A percentile compares a stretch with the other conserved stretches of the same genome.
Evolutionary conservation across 257 asterid genomes (phyloP).

Genomic region (Solanum clarkiae): DNA sequence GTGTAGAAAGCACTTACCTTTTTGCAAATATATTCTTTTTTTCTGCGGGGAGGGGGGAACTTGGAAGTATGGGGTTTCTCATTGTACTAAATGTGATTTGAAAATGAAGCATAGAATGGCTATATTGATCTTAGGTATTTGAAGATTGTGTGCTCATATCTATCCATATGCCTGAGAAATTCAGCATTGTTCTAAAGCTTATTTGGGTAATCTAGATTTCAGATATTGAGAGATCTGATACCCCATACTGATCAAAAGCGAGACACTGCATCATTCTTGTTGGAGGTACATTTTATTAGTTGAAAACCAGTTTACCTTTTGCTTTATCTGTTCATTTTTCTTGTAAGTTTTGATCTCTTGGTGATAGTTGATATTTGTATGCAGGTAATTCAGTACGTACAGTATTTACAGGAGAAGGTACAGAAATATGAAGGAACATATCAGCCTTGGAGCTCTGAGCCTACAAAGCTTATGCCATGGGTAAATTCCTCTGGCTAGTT

Average conservation of each 20-base stretch:
- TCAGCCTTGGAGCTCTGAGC: constrained; percentile 81
- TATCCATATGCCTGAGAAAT: background rate
- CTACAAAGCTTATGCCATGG: constrained; percentile 95
- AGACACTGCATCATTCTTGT: constrained; percentile 81
- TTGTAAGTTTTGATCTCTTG: background rate
- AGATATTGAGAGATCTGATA: constrained; percentile 74
- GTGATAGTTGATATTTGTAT: constrained; percentile 8
- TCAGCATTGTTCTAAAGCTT: background rate
- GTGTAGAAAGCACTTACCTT: too few relatives aligned
- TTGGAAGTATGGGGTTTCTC: background rate
- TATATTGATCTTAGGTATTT: background rate
- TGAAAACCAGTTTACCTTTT: background rate
- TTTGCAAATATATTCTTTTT: background rate
- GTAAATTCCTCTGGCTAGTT: constrained; percentile 24
- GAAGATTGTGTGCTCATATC: background rate
- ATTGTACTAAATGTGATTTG: background rate
- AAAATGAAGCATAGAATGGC: background rate
- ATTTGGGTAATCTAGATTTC: constrained; percentile 39
- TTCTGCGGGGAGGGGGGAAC: background rate
- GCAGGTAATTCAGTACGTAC: constrained; percentile 88
- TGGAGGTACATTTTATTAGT: constrained; percentile 42
- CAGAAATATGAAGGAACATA: constrained; percentile 71
- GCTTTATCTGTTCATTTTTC: background rate
- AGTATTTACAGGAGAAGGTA: constrained; percentile 67
- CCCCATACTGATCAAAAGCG: constrained; percentile 83